Base-by-base conservation (phyloP, 345 rosid genomes). In the Eucalyptus victrix region DNA sequence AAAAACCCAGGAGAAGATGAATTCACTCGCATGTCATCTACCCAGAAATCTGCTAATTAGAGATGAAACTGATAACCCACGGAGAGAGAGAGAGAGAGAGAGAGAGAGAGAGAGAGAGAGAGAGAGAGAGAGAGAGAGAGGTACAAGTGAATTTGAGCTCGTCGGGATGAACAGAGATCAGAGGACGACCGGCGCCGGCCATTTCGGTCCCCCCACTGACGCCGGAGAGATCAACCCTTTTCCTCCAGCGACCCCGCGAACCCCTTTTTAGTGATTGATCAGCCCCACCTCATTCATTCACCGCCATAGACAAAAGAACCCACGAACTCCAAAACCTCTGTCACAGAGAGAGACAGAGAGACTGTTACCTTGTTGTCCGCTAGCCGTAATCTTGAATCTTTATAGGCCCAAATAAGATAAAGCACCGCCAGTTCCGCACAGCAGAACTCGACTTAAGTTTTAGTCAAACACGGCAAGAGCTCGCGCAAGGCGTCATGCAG, bases 111-210 rank as follows among this genome's bases (percentile, higher is more conserved):
- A 34, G 37, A 34, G 37, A 34, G 37, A 34, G 45, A 44, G 9
- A 44, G 45, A 45, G 47, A 45, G 47, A 45, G 45, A 44, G 45
- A 44, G 26, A 34, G 81, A 72, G 44, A 40, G 44, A 34, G 45
- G 47, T 94, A 97, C 99, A 92, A 32, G 89, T 89, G 91, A 97
- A 96, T 93, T 92, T 95, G 94, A 97, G 97, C 89, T 97, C 98
- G 54, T 94, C 97, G 88, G 99, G 98, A 89, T 95, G 96, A 91
- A 97, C 94, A 54, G 98, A 95, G 95, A 97, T 94, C 89, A 97
- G 91, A 92, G 91, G 96, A 80, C 93, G 94, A 91, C 93, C 95
- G 88, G 92, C 97, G 87, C 89, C 95, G 83, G 53, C 83, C 89
- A 69, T 88, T 30, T 34, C 54, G 62, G 15, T 6, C 47, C 9